These are phyloP conservation scores for Tylopilus sp. DNA, from an alignment of 768 basidiomycete genomes.

Conservation along the genomic window DNA sequence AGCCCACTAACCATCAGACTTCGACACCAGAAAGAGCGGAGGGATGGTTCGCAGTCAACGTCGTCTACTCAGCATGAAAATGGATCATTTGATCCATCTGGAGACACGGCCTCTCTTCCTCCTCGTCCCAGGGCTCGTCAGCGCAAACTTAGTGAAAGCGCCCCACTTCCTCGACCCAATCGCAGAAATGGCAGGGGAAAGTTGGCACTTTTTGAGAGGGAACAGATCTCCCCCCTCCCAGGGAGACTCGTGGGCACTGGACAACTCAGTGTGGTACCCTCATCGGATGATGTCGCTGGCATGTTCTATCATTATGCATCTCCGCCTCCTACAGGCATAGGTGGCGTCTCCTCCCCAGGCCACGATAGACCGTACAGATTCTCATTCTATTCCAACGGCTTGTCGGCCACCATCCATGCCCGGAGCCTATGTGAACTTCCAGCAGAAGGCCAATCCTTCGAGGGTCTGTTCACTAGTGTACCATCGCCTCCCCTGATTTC, in stretches of 20 bases:
- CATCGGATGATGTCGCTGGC: conserved; percentile 37
- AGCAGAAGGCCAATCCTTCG: conserved; percentile 89
- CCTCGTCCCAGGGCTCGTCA: conserved; percentile 48
- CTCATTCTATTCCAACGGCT: conserved; percentile 94
- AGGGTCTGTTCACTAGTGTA: conserved; percentile 76
- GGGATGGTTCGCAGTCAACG: conserved; percentile 4
- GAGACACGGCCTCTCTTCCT: conserved; percentile 8
- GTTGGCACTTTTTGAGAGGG: conserved; percentile 85
- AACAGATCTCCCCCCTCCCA: conserved; percentile 47
- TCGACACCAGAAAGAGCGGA: conserved; percentile 12
- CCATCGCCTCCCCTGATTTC: conserved; percentile 15
- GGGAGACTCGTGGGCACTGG: conserved; percentile 28
- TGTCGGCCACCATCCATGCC: conserved; percentile 93
- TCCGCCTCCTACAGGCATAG: conserved; percentile 9
- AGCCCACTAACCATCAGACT: conserved; percentile 20
- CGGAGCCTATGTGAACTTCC: conserved; percentile 91
- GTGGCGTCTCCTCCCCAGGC: conserved; percentile 44
- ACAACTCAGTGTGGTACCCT: conserved; percentile 39
- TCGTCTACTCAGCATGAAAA: not conserved
- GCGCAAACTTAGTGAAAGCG: conserved; percentile 85
- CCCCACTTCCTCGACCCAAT: conserved; percentile 57
- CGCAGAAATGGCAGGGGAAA: conserved; percentile 71
- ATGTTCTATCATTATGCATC: conserved; percentile 12
- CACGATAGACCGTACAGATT: conserved; percentile 95
- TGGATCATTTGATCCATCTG: conserved; percentile 11